Evolutionary conservation across 179 eudicot species (phyloP), one percentile per base, ranked within the genome.

Genomic region (Camellia oleifera): DNA sequence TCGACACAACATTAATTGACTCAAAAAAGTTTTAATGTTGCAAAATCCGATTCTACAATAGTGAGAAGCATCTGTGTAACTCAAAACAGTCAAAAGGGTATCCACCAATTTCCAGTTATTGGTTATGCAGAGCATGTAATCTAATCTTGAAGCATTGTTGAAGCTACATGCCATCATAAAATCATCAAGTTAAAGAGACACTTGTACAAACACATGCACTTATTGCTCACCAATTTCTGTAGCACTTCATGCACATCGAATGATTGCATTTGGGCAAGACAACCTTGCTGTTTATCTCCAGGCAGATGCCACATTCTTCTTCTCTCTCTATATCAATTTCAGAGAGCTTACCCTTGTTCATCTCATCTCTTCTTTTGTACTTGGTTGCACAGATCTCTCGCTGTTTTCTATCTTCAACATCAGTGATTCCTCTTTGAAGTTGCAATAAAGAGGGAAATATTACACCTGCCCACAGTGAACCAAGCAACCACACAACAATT

Each of bases 401-500:
- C 82, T 91, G 94, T 81, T 89, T 89, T 80, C 86, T 85, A 63
- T 89, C 94, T 80, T 91, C 94, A n/a, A 86, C 78, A 45, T 91
- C 91, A 44, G 87, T 91, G 63, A 91, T 84, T 66, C 94, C 94
- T 60, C 82, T 77, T 76, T 89, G 87, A 83, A 91, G 91, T 89
- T 85, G 94, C 90, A 89, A 75, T 69, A 91, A 78, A 78, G 94
- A 89, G 54, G 94, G 94, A 80, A 88, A 89, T 79, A 91, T 91
- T 9, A 88, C 77, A 32, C 87, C 94, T 91, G 86, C 56, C 56
- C 45, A 23, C 12, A 7, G 5, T 48, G 50, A 53, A 46, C 54
- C 48, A 75, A 60, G 45, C 48, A 7, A 7, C 77, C 3, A 5
- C 2, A 7, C 3, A 18, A 60, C 12, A 66, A 66, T 12, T 44